A percentile compares a stretch with the other conserved stretches of the same genome.
phyloP scores from a whole-genome alignment of 176 grass and related monocot genomes.

The Carex scoparia region DNA sequence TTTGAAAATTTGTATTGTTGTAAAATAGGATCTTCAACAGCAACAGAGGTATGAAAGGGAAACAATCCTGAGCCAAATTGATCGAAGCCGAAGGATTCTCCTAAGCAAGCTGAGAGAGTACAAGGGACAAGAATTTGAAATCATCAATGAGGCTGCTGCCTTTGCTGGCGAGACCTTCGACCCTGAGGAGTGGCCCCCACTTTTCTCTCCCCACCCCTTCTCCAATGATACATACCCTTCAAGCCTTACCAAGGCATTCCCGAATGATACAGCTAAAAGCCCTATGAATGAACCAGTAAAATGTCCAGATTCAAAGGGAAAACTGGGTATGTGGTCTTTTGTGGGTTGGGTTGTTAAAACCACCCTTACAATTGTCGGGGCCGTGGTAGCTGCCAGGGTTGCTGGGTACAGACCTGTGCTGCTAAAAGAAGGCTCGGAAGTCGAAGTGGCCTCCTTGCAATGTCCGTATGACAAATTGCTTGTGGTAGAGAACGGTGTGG shows the following conservation, averaged over 20 bases:
- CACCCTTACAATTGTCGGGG: constrained; percentile 43
- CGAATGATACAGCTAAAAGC: constrained; percentile 11
- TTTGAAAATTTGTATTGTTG: not conserved
- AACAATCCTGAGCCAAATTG: constrained; percentile 60
- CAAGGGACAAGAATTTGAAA: constrained; percentile 67
- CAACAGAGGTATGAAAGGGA: constrained; percentile 81
- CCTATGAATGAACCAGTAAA: not conserved
- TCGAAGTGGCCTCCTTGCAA: constrained; percentile 20
- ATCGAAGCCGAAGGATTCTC: constrained; percentile 50
- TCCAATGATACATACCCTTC: constrained; percentile 40
- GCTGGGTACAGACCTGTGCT: constrained; percentile 45
- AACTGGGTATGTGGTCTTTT: constrained; percentile 35
- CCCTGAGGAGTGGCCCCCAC: constrained; percentile 52
- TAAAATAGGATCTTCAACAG: constrained; percentile 61
- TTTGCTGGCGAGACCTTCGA: constrained; percentile 79
- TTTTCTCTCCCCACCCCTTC: constrained; percentile 55
- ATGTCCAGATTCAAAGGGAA: not conserved
- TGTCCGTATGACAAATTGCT: constrained; percentile 65
- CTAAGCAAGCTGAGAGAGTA: constrained; percentile 70
- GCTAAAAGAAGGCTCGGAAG: constrained; percentile 24
- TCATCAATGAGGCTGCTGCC: constrained; percentile 60
- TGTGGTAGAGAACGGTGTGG: constrained; percentile 52
- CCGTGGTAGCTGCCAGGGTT: constrained; percentile 46
- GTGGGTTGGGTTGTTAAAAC: constrained; percentile 71
- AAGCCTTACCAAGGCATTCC: constrained; percentile 28